Evolutionary conservation across 208 protist genomes (phyloP).

Genomic region (Herpetomonas samuelpessoai): DNA sequence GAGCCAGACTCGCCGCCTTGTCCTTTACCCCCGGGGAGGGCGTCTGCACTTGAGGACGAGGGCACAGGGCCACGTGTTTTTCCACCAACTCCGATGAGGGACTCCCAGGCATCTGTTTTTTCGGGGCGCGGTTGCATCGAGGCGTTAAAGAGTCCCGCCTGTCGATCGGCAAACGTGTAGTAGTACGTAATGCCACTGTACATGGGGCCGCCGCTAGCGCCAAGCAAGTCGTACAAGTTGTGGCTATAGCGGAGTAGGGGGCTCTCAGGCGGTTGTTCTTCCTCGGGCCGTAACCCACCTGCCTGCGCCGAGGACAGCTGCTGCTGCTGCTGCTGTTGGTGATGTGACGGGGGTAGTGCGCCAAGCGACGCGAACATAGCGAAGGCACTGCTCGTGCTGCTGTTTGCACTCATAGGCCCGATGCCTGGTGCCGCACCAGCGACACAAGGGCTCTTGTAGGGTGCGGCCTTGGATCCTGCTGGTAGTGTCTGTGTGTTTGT

Average conservation of each 20-base stretch:
- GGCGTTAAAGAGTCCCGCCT: slow-evolving; percentile 51
- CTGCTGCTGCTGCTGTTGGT: neutral
- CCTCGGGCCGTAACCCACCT: no score
- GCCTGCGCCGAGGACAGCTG: no score
- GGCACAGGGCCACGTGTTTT: no score
- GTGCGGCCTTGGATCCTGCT: no score
- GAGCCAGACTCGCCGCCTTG: neutral
- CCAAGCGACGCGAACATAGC: neutral
- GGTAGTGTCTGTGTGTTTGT: no score
- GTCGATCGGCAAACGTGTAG: slow-evolving; percentile 57
- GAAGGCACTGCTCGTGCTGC: neutral
- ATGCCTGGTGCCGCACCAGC: neutral
- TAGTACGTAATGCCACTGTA: slow-evolving; percentile 44
- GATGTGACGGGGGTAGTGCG: neutral
- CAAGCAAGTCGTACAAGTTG: slow-evolving; percentile 31
- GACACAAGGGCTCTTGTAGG: no score
- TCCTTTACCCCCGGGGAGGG: neutral
- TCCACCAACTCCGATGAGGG: slow-evolving; percentile 10
- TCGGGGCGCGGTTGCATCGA: slow-evolving; percentile 39
- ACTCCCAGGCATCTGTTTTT: slow-evolving; percentile 28
- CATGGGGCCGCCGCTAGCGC: slow-evolving; percentile 33
- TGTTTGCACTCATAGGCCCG: neutral
- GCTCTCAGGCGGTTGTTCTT: neutral
- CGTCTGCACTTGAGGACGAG: no score
- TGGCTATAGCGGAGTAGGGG: slow-evolving; percentile 18